Percentiles rank a stretch among this genome's conserved stretches.
Conservation (phyloP, 1,139 yeast species). For the Barnettozyma hawaiiensis region DNA sequence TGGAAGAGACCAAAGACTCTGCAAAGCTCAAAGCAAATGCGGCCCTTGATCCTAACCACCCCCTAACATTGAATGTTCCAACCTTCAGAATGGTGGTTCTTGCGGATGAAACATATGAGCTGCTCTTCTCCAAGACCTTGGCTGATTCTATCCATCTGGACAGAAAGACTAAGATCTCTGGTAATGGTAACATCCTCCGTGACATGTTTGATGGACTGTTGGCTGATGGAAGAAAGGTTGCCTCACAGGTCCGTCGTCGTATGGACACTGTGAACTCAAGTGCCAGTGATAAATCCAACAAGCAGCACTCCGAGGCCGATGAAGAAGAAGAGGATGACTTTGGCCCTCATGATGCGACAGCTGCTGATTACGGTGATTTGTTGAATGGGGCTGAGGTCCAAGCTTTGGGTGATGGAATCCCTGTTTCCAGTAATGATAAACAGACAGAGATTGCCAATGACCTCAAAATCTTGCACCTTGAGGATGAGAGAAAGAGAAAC, state of each 20-base stretch:
- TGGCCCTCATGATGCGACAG: constrained; percentile 36
- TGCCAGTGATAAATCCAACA: constrained; percentile 10
- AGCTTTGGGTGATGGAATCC: constrained; percentile 28
- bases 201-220: constrained; percentile 88
- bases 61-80: constrained; percentile 71
- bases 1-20: constrained; percentile 24
- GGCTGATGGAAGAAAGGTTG: constrained; percentile 89
- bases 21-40: constrained; percentile 52
- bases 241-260: constrained; percentile 78
- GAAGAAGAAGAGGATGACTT: constrained; percentile 40
- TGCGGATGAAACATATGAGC: constrained; percentile 90
- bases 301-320: constrained; percentile 9
- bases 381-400: constrained; percentile 43
- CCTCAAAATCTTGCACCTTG: constrained; percentile 21
- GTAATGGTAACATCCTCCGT: constrained; percentile 59
- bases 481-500: constrained; percentile 9
- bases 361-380: constrained; percentile 43
- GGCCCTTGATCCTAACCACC: constrained; percentile 76
- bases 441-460: constrained; percentile 19
- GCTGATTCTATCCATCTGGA: constrained; percentile 63
- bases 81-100: constrained; percentile 92
- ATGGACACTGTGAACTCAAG: constrained; percentile 50
- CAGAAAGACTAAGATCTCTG: constrained; percentile 45
- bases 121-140: constrained; percentile 66
- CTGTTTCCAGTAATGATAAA: constrained; percentile 13